Conservation (phyloP, 2,329 filamentous ascomycete genomes). For the Davidsoniella virescens region DNA sequence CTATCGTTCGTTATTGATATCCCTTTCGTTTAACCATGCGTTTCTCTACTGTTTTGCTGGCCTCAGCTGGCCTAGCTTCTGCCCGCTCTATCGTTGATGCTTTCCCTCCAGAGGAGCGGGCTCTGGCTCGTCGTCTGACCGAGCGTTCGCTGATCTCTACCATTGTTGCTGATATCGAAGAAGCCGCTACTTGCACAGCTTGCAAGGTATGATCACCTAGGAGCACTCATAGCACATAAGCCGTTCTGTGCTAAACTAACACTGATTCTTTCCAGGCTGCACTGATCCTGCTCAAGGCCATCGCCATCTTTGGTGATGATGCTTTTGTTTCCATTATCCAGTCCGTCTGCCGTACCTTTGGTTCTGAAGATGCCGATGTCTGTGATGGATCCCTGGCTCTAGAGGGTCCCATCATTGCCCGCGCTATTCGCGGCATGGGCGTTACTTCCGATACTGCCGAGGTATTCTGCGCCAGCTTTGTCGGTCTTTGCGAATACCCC, state of each 20-base stretch:
- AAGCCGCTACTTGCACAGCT: constrained; percentile 16
- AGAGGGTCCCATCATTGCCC: constrained; percentile 37
- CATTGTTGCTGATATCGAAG: constrained; percentile 17
- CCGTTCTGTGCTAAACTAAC: constrained; percentile 10
- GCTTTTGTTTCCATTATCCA: constrained; percentile 22
- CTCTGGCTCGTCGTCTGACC: neutral
- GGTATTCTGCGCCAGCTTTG: constrained; percentile 34
- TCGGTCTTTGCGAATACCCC: constrained; percentile 38
- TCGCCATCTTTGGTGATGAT: constrained; percentile 27
- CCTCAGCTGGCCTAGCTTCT: neutral
- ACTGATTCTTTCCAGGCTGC: neutral
- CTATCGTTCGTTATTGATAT: neutral
- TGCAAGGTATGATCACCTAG: constrained; percentile 16
- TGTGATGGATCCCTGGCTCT: constrained; percentile 34
- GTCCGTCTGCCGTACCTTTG: constrained; percentile 21
- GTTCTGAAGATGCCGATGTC: constrained; percentile 38
- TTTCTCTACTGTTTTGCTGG: constrained; percentile 3
- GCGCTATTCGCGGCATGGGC: constrained; percentile 29
- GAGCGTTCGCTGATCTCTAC: constrained; percentile 7
- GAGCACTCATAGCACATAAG: neutral
- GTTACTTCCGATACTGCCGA: constrained; percentile 33
- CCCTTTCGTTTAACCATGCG: constrained; percentile 1
- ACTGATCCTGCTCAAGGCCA: constrained; percentile 24
- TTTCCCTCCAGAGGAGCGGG: constrained; percentile 8
- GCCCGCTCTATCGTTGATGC: neutral